Evolutionary conservation across 257 asterid species (phyloP), one percentile per base, ranked within the genome.

Genomic region (Parsonsia alboflavescens): DNA sequence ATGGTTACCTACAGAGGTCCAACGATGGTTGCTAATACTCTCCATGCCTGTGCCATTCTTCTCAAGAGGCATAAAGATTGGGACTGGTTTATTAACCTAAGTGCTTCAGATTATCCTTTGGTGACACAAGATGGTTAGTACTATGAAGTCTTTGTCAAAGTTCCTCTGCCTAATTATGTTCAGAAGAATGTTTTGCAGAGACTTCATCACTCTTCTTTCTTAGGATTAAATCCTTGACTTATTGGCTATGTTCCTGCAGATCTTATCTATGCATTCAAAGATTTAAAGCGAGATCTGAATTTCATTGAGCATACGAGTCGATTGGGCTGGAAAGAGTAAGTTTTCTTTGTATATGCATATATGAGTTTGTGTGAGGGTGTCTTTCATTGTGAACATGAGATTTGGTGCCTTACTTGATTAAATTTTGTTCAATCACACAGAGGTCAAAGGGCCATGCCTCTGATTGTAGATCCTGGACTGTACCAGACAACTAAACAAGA

Each of bases 71-170:
- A 53, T 76, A 81, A 82, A 70, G 97, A 94, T 73, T 94, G 99
- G 99, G 97, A 92, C 81, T 94, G 99, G 98, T 94, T 94, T 83
- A 94, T 94, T 61, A 94, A 94, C 80, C 91, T 94, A 57, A 94
- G 99, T 67, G 98, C 99, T 77, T 94, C 99, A n/a, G 99, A 94
- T 85, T 94, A 94, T 82, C 99, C 99, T 15, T 82, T 94, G 86
- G 96, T 94, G 80, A 94, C 98, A 77, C 99, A 94, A 81, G 99
- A 94, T 78, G 99, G 99, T 90, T 64, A 83, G 84, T 77, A 54
- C 36, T 36, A 2, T 66, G 58, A 66, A 10, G 3, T 54, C 11
- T 68, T 67, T 19, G 44, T 12, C 62, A 71, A 57, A 61, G 24
- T 61, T 13, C 24, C 10, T 48, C 22, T 17, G 15, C 46, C 59